A percentile compares a stretch with the other conserved stretches of the same genome.
phyloP scores from a whole-genome alignment of 441 rosid species.

The Erodium moschatum region DNA sequence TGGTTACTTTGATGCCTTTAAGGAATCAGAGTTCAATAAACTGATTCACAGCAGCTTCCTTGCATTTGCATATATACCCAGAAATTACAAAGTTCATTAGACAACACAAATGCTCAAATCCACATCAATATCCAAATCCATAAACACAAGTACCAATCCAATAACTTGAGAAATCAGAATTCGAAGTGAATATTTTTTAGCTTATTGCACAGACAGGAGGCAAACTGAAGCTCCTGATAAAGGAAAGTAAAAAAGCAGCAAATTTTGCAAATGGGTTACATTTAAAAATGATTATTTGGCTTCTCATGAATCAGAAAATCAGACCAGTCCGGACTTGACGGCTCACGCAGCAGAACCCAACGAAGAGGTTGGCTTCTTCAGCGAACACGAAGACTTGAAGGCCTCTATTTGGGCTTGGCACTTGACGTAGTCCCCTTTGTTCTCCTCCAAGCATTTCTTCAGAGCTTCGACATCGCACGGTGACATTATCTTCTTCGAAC shows the following conservation, averaged over 20 bases:
- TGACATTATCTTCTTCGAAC: slow-evolving; percentile 46
- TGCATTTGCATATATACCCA: slow-evolving; percentile 5
- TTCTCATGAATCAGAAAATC: not conserved
- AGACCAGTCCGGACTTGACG: not conserved
- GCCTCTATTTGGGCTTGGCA: slow-evolving; percentile 71
- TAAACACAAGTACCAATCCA: slow-evolving; percentile 1
- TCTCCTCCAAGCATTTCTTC: slow-evolving; percentile 80
- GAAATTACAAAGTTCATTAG: not conserved
- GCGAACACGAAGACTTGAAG: slow-evolving; percentile 65
- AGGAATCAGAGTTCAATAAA: not conserved
- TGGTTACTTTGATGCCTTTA: no score
- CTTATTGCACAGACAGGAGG: slow-evolving; percentile 1
- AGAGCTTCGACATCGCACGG: slow-evolving; percentile 77
- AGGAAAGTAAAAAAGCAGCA: slow-evolving; percentile 4
- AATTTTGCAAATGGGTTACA: not conserved
- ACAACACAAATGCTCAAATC: not conserved
- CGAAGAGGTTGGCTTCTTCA: slow-evolving; percentile 38
- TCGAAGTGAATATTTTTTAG: not conserved
- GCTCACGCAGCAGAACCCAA: slow-evolving; percentile 8
- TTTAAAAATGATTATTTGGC: not conserved
- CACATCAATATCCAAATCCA: not conserved
- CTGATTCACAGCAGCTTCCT: not conserved
- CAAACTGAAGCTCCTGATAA: not conserved
- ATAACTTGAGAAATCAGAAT: not conserved
- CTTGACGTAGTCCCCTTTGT: slow-evolving; percentile 61